Conservation (phyloP, 1,284 basidiomycete genomes). For the Tilletiopsis washingtonensis region DNA sequence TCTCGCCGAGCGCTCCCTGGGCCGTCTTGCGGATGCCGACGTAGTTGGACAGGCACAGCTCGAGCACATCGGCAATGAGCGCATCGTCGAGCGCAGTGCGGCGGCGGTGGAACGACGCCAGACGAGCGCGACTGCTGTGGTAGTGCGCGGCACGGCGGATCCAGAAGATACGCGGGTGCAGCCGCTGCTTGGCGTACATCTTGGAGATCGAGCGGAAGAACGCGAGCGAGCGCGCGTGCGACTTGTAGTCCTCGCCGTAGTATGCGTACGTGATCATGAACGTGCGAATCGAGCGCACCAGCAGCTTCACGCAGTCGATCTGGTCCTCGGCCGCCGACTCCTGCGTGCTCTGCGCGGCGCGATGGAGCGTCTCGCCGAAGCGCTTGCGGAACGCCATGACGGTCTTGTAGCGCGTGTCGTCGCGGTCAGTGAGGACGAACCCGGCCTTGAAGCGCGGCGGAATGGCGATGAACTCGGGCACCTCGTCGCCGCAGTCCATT, state of each 20-base stretch:
- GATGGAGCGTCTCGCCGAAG: conserved; percentile 64
- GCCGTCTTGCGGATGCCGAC: conserved; percentile 56
- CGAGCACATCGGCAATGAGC: conserved; percentile 68
- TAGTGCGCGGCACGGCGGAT: conserved; percentile 65
- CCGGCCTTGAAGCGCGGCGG: conserved; percentile 54
- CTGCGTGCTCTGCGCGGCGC: conserved; percentile 57
- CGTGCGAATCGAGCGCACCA: conserved; percentile 47
- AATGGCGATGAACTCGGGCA: conserved; percentile 59
- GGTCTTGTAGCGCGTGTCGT: conserved; percentile 67
- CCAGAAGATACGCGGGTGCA: conserved; percentile 66
- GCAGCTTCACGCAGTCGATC: conserved; percentile 69
- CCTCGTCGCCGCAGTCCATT: conserved; percentile 56
- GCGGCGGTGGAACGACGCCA: conserved; percentile 71
- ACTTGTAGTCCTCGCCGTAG: conserved; percentile 46
- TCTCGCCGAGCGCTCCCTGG: conserved; percentile 63
- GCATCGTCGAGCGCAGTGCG: conserved; percentile 72
- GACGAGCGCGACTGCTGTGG: conserved; percentile 58
- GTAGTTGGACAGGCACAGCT: conserved; percentile 60
- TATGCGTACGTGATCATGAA: conserved; percentile 37
- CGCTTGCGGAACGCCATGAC: conserved; percentile 59
- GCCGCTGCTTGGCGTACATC: conserved; percentile 63
- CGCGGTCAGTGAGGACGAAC: conserved; percentile 65
- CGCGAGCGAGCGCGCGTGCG: conserved; percentile 22
- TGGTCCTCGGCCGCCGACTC: conserved; percentile 69
- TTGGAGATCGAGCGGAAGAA: conserved; percentile 49